Evolutionary conservation across 257 asterid genomes (phyloP), one percentile per base, ranked within the genome.

Genomic region (Petrea volubilis): DNA sequence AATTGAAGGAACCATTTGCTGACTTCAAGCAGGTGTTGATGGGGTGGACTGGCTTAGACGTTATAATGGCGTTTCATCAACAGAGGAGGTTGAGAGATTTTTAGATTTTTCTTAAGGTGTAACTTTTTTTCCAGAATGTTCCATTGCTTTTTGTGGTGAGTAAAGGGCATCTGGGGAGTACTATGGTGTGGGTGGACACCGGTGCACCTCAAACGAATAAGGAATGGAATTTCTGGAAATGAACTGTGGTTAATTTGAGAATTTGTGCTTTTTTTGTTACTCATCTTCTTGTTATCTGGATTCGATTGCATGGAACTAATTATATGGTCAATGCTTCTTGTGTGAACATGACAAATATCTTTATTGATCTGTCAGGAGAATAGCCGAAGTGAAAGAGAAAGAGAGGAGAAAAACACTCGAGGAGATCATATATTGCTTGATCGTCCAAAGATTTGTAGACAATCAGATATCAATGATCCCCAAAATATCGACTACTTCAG

Each of bases 361-460:
- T 38, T 72, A 62, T 18, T 64, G 17, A 56, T 70, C 74, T 38
- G 6, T 83, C 94, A 93, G 98, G 94, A 91, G 97, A 83, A 93
- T 93, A 82, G 90, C 87, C 60, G 96, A 89, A 83, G 86, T 93
- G 75, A 89, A 85, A 86, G 97, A 89, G 84, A 91, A 86, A 50
- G 98, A 89, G 49, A 76, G 96, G 79, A 79, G 88, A 68, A 91
- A 83, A 72, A 79, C 83, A 18, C 65, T 91, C 64, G 97, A 84
- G 77, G 98, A 93, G 77, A 86, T 93, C 56, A 50, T 90, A 18
- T 93, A 93, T 79, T 89, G 96, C 86, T 75, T 91, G 75, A 72
- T 91, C 65, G 97, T 89, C 68, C 88, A 87, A 79, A 87, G 82
- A 79, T 93, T 91, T 76, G 79, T 86, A 6, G 92, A 89, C 40